Conservation (phyloP, 2,329 filamentous ascomycete species). For the Colletotrichum orbiculare region DNA sequence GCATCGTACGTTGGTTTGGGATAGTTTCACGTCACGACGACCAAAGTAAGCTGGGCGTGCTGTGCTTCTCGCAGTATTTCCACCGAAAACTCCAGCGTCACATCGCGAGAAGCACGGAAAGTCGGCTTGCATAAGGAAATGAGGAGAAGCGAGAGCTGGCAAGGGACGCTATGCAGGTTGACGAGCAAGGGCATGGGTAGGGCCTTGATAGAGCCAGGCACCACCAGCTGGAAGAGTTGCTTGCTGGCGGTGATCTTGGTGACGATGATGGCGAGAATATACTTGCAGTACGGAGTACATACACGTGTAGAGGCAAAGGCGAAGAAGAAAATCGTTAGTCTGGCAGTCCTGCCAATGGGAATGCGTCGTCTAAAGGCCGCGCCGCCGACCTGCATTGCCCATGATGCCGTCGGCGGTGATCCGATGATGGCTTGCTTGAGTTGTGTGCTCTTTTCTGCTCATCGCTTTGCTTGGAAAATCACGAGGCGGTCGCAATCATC, state of each 20-base stretch:
- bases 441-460: not conserved
- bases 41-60: not conserved
- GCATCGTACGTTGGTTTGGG: too few relatives aligned
- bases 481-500: not conserved
- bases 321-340: constrained; percentile 22
- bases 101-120: constrained; percentile 6
- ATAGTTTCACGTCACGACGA: constrained; percentile 1
- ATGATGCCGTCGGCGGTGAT: constrained; percentile 31
- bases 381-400: constrained; percentile 32
- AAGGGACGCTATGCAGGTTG: too few relatives aligned
- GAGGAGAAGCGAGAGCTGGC: constrained; percentile 6
- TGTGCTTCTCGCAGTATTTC: constrained; percentile 9
- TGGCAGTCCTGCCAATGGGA: constrained; percentile 18
- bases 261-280: not conserved
- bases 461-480: not conserved
- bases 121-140: constrained; percentile 14
- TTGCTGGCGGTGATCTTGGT: too few relatives aligned
- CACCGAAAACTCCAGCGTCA: not conserved
- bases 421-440: constrained; percentile 6
- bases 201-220: too few relatives aligned
- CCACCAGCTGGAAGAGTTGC: too few relatives aligned
- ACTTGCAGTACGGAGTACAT: too few relatives aligned
- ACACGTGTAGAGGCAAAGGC: not conserved
- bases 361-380: constrained; percentile 19
- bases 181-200: not conserved